Percentiles rank a stretch among this genome's conserved stretches.
Evolutionary conservation across 2,329 filamentous ascomycete species (phyloP).

Genomic region (Catunica adiposa): DNA sequence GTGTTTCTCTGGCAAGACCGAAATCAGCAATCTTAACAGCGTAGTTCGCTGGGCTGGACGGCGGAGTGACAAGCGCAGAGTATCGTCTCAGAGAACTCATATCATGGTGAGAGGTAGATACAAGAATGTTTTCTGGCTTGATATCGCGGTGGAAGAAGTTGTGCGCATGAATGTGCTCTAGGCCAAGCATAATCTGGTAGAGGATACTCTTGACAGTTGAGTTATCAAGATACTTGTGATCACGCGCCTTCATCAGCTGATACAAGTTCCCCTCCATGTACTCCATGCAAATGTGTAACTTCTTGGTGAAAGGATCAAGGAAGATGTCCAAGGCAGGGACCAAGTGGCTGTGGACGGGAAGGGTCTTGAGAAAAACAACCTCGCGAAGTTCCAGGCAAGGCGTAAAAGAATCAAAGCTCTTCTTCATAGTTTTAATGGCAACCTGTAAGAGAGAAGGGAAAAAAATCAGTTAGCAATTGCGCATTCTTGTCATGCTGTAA

Average conservation of each 20-base stretch:
- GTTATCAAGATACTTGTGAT: slow-evolving; percentile 84
- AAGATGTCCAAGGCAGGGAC: slow-evolving; percentile 98
- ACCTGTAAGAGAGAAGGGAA: slow-evolving; percentile 42
- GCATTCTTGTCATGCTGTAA: neutral
- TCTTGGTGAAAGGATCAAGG: slow-evolving; percentile 86
- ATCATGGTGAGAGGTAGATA: slow-evolving; percentile 75
- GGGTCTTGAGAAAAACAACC: slow-evolving; percentile 84
- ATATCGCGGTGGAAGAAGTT: slow-evolving; percentile 98
- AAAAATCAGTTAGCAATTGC: neutral
- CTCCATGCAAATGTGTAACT: slow-evolving; percentile 97
- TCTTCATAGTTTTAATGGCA: slow-evolving; percentile 99
- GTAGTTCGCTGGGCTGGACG: slow-evolving; percentile 82
- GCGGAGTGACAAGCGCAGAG: slow-evolving; percentile 81
- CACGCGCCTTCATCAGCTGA: slow-evolving; percentile 94
- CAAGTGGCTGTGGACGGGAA: slow-evolving; percentile 76
- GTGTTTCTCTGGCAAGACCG: slow-evolving; percentile 88
- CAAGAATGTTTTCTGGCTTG: slow-evolving; percentile 96
- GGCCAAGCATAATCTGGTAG: slow-evolving; percentile 87
- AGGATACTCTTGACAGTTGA: slow-evolving; percentile 93
- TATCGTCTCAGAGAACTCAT: slow-evolving; percentile 76
- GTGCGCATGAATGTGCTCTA: slow-evolving; percentile 95
- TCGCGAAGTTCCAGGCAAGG: slow-evolving; percentile 88
- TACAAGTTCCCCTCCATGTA: slow-evolving; percentile 99
- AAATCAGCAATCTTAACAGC: slow-evolving; percentile 98
- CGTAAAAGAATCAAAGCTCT: slow-evolving; percentile 84